Conservation (phyloP, 176 grass and related monocot species). For the Melocanna baccifera region DNA sequence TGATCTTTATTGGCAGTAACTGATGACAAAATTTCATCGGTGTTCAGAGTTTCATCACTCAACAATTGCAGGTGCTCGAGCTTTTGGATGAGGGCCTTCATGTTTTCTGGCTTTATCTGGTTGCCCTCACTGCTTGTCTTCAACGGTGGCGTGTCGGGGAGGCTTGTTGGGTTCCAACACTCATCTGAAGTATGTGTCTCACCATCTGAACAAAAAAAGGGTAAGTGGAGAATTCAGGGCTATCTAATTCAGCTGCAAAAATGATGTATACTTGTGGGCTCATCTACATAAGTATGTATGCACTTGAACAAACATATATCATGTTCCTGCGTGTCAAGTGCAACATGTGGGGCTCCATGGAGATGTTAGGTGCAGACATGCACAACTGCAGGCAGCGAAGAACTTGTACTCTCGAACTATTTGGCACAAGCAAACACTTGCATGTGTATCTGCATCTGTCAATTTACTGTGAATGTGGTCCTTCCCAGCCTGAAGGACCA, state of each 20-base stretch:
- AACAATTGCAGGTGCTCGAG: conserved; percentile 43
- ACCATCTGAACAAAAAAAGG: conserved; percentile 40
- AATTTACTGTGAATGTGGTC: conserved; percentile 36
- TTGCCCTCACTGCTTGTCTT: conserved; percentile 20
- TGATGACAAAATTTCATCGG: neutral
- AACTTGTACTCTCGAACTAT: conserved; percentile 28
- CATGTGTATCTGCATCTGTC: conserved; percentile 25
- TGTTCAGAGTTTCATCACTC: conserved; percentile 40
- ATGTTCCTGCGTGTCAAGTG: conserved; percentile 19
- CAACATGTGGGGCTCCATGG: conserved; percentile 18
- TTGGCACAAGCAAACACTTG: conserved; percentile 34
- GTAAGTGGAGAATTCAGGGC: neutral
- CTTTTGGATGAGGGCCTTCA: conserved; percentile 55
- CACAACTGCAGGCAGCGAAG: conserved; percentile 8
- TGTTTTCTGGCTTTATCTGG: conserved; percentile 47
- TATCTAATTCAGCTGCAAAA: neutral
- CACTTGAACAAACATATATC: conserved; percentile 23
- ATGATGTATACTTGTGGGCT: neutral
- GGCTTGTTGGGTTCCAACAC: conserved; percentile 41
- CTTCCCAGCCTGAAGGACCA: conserved; percentile 22
- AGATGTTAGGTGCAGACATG: conserved; percentile 46
- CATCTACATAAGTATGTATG: conserved; percentile 38
- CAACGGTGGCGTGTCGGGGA: conserved; percentile 40
- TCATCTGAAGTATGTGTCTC: conserved; percentile 52
- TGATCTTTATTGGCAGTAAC: conserved; percentile 47